Base-by-base conservation (phyloP, 495 filamentous ascomycete species). In the Trichodelitschia bisporula region DNA sequence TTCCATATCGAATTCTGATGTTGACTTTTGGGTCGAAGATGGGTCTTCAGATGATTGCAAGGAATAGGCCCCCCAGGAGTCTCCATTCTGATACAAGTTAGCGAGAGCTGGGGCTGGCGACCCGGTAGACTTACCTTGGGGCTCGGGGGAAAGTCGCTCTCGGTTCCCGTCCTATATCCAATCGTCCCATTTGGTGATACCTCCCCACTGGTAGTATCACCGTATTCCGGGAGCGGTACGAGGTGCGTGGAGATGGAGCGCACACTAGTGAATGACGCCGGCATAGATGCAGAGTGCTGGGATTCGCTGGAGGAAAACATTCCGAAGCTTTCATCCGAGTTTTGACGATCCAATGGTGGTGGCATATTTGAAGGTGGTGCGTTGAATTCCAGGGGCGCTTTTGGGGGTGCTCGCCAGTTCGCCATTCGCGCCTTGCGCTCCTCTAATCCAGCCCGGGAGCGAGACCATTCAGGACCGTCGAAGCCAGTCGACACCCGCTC, bases 241-340 rank as follows among this genome's bases (percentile, higher is more conserved):
- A n/a, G n/a, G n/a, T n/a, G n/a, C n/a, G n/a, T n/a, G n/a, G n/a
- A n/a, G n/a, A n/a, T n/a, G n/a, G n/a, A n/a, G n/a, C n/a, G n/a
- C n/a, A n/a, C n/a, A 34, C 48, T 55, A 0, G 48, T 48, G 21
- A 50, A 36, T 13, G 52, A 58, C 28, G 66, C 69, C 9, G 44
- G 44, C 30, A 51, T 38, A n/a, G 48, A 51, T 17, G 27, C 27
- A 12, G 28, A 38, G 12, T 32, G 30, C 12, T 45, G 48, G 12
- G 69, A 64, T 9, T 68, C 66, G 2, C 77, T 82, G 4, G 70
- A 62, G n/a, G 72, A 80, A 45, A 89, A 79, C 56, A 86, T 66
- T 19, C 72, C 65, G 39, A 78, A 78, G 39, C 75, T 82, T 36
- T 84, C 79, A 15, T 69, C 63, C 1, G 79, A 89, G 37, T 80